Percentiles rank a stretch among this genome's conserved stretches.
Evolutionary conservation across 768 basidiomycete genomes (phyloP).

Genomic region (Boletus vinaceobasis): DNA sequence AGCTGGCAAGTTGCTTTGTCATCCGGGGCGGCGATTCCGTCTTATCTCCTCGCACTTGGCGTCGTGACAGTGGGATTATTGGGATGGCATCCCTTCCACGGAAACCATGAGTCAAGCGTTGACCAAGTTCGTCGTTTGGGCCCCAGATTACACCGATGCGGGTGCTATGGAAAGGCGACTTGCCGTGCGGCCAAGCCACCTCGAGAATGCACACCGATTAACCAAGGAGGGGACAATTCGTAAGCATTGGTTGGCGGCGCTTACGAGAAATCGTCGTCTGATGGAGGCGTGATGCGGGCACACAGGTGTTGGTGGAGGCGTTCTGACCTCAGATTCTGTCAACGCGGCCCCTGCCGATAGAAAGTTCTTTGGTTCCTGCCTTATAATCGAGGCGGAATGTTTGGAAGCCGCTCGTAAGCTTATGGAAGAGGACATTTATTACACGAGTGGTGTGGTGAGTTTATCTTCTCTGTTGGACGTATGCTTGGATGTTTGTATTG

Average conservation of each 20-base stretch:
- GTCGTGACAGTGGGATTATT: too few species aligned
- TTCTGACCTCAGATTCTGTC: conserved; percentile 55
- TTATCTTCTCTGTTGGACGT: neutral
- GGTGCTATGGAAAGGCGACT: conserved; percentile 52
- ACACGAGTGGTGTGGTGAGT: conserved; percentile 24
- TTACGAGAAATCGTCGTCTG: neutral
- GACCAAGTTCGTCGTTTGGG: conserved; percentile 53
- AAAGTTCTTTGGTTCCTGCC: conserved; percentile 57
- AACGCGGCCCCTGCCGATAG: conserved; percentile 43
- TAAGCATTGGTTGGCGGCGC: conserved; percentile 31
- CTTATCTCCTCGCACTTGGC: neutral
- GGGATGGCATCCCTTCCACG: neutral
- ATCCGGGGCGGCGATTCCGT: neutral
- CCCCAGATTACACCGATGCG: conserved; percentile 60
- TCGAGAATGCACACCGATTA: conserved; percentile 39
- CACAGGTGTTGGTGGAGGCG: conserved; percentile 53
- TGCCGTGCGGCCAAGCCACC: conserved; percentile 49
- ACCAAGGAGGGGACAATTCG: conserved; percentile 45
- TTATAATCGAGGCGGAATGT: conserved; percentile 52
- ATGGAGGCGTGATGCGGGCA: conserved; percentile 4
- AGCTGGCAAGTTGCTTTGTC: neutral
- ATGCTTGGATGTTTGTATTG: neutral
- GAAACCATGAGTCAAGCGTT: conserved; percentile 16
- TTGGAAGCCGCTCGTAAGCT: conserved; percentile 40
- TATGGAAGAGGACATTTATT: conserved; percentile 24